Evolutionary conservation across 305 asterid genomes (phyloP), one percentile per base, ranked within the genome.

Genomic region (Withania somnifera): DNA sequence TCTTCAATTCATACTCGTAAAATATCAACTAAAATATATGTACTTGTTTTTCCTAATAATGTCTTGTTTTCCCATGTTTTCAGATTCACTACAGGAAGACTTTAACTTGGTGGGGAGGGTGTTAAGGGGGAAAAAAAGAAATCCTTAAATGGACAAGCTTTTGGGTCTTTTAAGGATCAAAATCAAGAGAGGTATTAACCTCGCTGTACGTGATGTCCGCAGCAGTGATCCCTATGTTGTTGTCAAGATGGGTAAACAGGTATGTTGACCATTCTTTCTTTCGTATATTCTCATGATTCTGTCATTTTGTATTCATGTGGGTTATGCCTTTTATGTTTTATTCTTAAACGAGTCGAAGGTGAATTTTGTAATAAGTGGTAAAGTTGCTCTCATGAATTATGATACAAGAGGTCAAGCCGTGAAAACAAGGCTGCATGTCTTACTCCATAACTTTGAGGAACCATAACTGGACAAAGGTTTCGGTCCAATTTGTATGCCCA

Each of bases 141-240:
- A 61, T 36, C 53, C 34, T 80, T 40, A 19, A 38, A 82, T 82
- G 84, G 84, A 82, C 53, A 42, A 82, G 1, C 34, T 71, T 5
- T 73, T 82, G 40, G 84, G 84, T 10, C 68, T 82, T 57, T 78
- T 82, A 15, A 82, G 80, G 11, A 47, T 82, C 30, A 78, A 57
- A 28, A 57, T 82, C 22, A 69, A 82, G 54, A 76, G 81, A 82
- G 84, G 84, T 8, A 45, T 82, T 32, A 82, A 82, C 60, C 84
- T 82, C 20, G 84, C 84, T 40, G 79, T 66, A 24, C 79, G 81
- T 20, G 84, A 71, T 54, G 60, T 82, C n/a, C 54, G 73, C 9
- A 69, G 69, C 84, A 82, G 84, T 64, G 84, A 82, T 82, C 84
- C 84, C 9, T 82, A 82, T 11, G 52, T 82, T 57, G 81, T 82